Evolutionary conservation across 139 green algal genomes (phyloP), one percentile per base, ranked within the genome.

Genomic region (Asterochloris erici): DNA sequence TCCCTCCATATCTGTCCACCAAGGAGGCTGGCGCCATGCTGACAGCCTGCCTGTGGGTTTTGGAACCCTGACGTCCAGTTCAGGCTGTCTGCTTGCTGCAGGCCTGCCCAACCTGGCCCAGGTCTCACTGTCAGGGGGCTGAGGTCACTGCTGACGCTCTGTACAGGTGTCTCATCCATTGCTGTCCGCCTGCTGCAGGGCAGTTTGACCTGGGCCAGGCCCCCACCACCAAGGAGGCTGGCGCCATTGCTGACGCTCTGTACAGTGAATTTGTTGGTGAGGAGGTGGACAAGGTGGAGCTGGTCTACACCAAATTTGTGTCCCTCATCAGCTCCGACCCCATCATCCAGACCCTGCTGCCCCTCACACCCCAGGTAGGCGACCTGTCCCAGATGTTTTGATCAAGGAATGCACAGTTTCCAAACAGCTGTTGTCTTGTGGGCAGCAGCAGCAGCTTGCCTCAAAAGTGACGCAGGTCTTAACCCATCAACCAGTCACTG

Each of bases 261-360:
- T 99, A 98, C 87, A 90, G 96, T 74, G 91, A 95, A 74, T 99
- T 99, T 89, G 93, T 99, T 68, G 93, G 93, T 28, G 87, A 91
- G 79, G 93, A 98, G 79, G 91, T 94, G 11, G 97, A 99, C 95
- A 99, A 99, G 92, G 97, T 98, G 73, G 96, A 99, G 91, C 88
- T 99, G 73, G 85, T 99, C 29, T 99, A 95, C 93, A 99, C 97
- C 83, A 98, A 98, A 91, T 99, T 99, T 88, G 90, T 99, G 74
- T 99, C 95, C 23, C 93, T 99, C 38, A 98, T 99, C 84, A 86
- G 88, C 63, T 94, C 91, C 66, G 88, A 93, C 68, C 97, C 96
- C 54, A 93, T 93, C 76, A 90, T 99, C 74, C 96, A 99, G 91
- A 98, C 96, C 11, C 89, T 99, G 81, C 91, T 99, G 87, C 96